Conservation (phyloP, 2,329 filamentous ascomycete genomes). For the Tolypocladium ophioglossoides region DNA sequence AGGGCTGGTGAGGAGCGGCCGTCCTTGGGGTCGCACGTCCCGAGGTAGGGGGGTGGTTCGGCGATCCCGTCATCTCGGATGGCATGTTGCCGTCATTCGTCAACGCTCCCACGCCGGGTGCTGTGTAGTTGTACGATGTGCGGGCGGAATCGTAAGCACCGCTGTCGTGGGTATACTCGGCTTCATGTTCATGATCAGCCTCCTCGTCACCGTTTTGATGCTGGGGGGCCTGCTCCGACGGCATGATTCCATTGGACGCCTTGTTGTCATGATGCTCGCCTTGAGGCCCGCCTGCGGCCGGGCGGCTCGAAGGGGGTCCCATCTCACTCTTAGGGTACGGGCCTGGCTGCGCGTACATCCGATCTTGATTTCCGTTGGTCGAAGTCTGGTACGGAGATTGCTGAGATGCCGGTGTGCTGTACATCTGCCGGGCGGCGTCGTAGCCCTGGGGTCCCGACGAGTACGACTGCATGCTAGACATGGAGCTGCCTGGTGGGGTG, state of each 20-base stretch:
- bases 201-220: slow-evolving; percentile 53
- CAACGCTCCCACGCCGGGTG: slow-evolving; percentile 53
- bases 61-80: slow-evolving; percentile 74
- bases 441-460: slow-evolving; percentile 59
- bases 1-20: slow-evolving; percentile 57
- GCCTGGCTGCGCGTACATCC: slow-evolving; percentile 57
- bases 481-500: slow-evolving; percentile 68
- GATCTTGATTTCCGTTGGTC: slow-evolving; percentile 47
- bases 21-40: slow-evolving; percentile 81
- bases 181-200: slow-evolving; percentile 62
- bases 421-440: slow-evolving; percentile 68
- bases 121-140: slow-evolving; percentile 67
- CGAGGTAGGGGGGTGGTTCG: slow-evolving; percentile 66
- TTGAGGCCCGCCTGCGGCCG: slow-evolving; percentile 45
- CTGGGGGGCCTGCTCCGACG: slow-evolving; percentile 36
- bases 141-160: slow-evolving; percentile 64
- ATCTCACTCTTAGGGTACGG: slow-evolving; percentile 78
- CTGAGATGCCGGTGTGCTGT: slow-evolving; percentile 59
- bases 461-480: slow-evolving; percentile 74
- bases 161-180: slow-evolving; percentile 81
- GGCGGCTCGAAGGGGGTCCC: slow-evolving; percentile 64
- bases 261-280: slow-evolving; percentile 54
- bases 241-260: slow-evolving; percentile 55
- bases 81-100: slow-evolving; percentile 69
- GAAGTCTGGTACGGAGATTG: slow-evolving; percentile 62